Base-by-base conservation (phyloP, 768 basidiomycete species). In the Lactarius hatsudake region DNA sequence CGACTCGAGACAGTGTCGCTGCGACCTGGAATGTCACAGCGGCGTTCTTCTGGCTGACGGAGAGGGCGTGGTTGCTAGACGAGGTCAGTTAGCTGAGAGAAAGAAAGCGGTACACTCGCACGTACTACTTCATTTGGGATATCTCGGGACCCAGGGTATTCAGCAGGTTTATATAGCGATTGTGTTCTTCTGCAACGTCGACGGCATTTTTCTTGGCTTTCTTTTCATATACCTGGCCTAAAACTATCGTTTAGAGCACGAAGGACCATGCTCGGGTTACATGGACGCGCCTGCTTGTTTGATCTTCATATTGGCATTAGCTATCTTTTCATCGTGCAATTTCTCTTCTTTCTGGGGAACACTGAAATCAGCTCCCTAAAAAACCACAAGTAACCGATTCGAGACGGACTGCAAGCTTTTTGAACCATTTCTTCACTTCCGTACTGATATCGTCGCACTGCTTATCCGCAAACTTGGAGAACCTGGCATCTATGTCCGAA, bases 401-500 rank as follows among this genome's bases (percentile, higher is more conserved):
- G 30, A 36, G n/a, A 77, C 89, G 71, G 72, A 93, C 91, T 59
- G 86, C 82, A 42, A 93, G 82, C 75, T 87, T 91, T 84, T 90
- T 92, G 81, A 93, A 87, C 90, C 91, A 93, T 72, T 90, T 93
- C 80, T 87, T 89, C 51, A 91, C 86, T 69, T 92, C 91, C 36
- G 79, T 75, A 69, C 84, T 86, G 59, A 91, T 78, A 26, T 64
- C 72, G 68, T 87, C 86, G 66, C 86, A 90, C 69, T 93, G 91
- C 77, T 86, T 91, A 71, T 90, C 88, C 15, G 83, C 83, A 67
- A 89, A 74, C 78, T 89, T 93, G 51, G 85, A 83, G 75, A 91
- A 92, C 78, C 90, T 93, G 70, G 78, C 66, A 72, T 92, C 88
- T 61, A 92, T 82, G 34, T 93, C 90, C 2, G 84, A 82, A 56